Evolutionary conservation across 352 stramenopile species (phyloP), one percentile per base, ranked within the genome.

Genomic region (Pythium guiyangense): DNA sequence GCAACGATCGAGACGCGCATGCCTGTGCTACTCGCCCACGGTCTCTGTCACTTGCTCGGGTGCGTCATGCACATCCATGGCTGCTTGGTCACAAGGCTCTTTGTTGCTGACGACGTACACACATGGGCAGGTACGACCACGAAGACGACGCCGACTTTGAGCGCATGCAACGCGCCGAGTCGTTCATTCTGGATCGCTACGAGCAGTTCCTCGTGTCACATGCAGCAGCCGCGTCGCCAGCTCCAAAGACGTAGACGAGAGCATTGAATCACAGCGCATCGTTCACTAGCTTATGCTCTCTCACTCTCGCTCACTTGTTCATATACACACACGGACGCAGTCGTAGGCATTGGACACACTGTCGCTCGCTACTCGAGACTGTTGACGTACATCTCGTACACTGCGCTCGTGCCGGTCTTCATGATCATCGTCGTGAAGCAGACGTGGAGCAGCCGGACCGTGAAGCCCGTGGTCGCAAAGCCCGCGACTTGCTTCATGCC

Each of bases 361-460:
- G 22, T 20, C 39, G 22, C 22, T 18, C 67, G 62, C 15, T 71
- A 59, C 64, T 88, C 79, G 45, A 86, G 78, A 37, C 31, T 26
- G 42, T 18, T 18, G 18, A 9, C 18, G 42, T 47, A 47, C 63
- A 77, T 73, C 39, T 94, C 84, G 66, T 96, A 96, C 52, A 96
- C 75, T 65, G 90, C 74, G 59, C 68, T 88, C 35, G 81, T 93
- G 14, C 74, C 82, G 5, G 86, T 92, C 73, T 96, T 96, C 84
- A 96, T 92, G 64, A 96, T 88, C 78, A 94, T 90, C 14, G 88
- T 97, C n/a, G 86, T 96, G 67, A 97, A 91, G 62, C 78, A 79
- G 22, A 86, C 78, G 63, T 96, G 86, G 14, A 79, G 46, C 18
- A 90, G 53, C 20, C 88, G 78, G 35, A 75, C 68, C 6, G 92